phyloP scores from a whole-genome alignment of 495 filamentous ascomycete species.

The Aspergillus bertholletiae region DNA sequence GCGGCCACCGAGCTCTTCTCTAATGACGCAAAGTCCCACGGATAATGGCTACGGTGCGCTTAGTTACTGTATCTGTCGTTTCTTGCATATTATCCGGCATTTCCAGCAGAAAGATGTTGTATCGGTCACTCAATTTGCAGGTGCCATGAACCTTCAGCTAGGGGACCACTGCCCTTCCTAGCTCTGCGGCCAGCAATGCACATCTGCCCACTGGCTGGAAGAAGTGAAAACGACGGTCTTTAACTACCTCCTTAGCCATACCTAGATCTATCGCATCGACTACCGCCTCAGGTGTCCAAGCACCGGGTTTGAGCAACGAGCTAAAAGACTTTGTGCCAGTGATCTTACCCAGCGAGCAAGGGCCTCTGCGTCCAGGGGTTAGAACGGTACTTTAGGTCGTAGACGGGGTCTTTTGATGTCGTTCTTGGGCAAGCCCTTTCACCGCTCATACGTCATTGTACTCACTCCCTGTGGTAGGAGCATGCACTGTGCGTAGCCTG shows the following conservation, averaged over 20 bases:
- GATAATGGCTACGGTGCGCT: conserved; percentile 54
- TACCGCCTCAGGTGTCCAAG: conserved; percentile 7
- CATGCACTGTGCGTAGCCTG: conserved; percentile 32
- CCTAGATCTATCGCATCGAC: conserved; percentile 15
- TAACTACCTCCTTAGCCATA: too few relatives aligned
- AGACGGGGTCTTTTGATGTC: conserved; percentile 18
- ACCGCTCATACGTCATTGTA: conserved; percentile 31
- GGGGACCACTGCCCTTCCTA: conserved; percentile 39
- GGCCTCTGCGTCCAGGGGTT: too few relatives aligned
- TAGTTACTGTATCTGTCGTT: conserved; percentile 52
- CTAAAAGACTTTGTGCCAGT: too few relatives aligned
- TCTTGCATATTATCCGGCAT: conserved; percentile 47
- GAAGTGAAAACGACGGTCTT: conserved; percentile 14
- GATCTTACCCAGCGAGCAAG: too few relatives aligned
- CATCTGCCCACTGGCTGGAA: conserved; percentile 23
- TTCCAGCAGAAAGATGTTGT: conserved; percentile 50
- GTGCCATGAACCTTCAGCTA: conserved; percentile 48
- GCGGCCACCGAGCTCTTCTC: background rate
- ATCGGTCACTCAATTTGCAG: conserved; percentile 48
- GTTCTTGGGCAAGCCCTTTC: conserved; percentile 9
- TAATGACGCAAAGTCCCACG: conserved; percentile 7
- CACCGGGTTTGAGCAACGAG: conserved; percentile 8
- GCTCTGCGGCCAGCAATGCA: conserved; percentile 46
- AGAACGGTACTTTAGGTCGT: too few relatives aligned
- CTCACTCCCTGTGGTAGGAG: conserved; percentile 33